These are phyloP conservation scores for Solanum lignicaule DNA, from an alignment of 257 asterid species.

Conservation along the genomic window DNA sequence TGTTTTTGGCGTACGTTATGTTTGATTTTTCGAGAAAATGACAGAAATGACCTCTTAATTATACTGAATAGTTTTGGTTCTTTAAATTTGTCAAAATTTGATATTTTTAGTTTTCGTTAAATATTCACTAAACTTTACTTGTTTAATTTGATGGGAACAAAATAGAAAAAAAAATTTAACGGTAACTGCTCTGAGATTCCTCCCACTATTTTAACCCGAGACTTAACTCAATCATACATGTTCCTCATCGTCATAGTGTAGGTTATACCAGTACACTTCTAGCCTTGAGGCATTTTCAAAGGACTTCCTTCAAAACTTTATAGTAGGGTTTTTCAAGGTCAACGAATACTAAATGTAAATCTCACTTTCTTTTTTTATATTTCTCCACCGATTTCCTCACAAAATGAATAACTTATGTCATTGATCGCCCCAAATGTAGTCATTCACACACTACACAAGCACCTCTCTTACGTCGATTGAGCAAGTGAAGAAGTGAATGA, in stretches of 20 bases:
- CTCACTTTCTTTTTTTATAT: too few species aligned
- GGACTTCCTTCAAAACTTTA: not conserved
- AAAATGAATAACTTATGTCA: not conserved
- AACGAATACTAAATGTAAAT: too few species aligned
- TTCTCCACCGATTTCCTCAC: not conserved
- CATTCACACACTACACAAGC: not conserved
- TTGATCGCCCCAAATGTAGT: too few species aligned
- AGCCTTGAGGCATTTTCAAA: not conserved
- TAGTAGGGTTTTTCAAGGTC: too few species aligned
- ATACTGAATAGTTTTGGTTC: not conserved
- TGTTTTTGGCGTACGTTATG: conserved; percentile 9
- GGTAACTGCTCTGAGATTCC: not conserved
- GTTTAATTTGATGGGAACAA: not conserved
- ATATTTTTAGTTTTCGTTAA: not conserved
- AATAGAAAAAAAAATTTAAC: too few species aligned
- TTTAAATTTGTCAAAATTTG: not conserved
- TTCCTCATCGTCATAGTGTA: not conserved
- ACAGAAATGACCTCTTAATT: not conserved
- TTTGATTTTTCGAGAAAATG: not conserved
- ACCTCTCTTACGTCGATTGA: not conserved
- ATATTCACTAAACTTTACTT: not conserved
- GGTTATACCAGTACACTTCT: not conserved
- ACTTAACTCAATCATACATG: not conserved
- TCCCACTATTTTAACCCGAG: not conserved
- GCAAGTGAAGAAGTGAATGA: not conserved